Base-by-base conservation (phyloP, 2,329 filamentous ascomycete genomes). In the Monilinia aucupariae region DNA sequence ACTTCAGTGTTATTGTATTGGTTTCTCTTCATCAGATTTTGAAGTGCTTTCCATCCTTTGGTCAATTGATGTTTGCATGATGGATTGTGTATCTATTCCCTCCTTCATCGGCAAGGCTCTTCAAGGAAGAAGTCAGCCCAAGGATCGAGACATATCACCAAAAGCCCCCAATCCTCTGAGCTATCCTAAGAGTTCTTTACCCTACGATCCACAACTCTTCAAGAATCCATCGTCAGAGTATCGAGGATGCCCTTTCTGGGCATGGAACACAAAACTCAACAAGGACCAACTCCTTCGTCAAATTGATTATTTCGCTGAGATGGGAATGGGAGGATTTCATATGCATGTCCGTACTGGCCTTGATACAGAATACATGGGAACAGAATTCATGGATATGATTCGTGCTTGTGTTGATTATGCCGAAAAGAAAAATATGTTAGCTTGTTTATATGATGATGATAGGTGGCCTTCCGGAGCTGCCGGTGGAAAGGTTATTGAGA, bases 371-470 rank as follows among this genome's bases (percentile, higher is more conserved):
- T 73, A 74, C 48, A 67, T 74, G 66, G 72, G 71, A n/a, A 48
- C 65, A 25, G 73, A 75, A 56, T 74, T 72, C 54, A 71, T 74
- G 71, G 67, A 72, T 52, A 64, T 68, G 17, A 69, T 74, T 2
- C 65, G 67, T 47, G 66, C 67, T 10, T 74, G 72, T 62, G 71
- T 74, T n/a, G 73, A 73, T 20, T 67, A 72, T 65, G 73, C 73
- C 1, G 69, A 72, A 52, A 65, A 61, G 30, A 74, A 73, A 55
- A 67, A 68, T 2, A 71, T 75, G 71, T 67, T 75, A 30, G 73
- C 73, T n/a, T 74, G 71, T 41, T 63, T 75, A 66, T 73, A 71
- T 59, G 72, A 74, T 60, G 72, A 74, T 45, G 73, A 74, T 67
- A 63, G 73, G 9, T 74, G 73, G 71, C 73, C 73, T 4, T 72